A percentile compares a stretch with the other conserved stretches of the same genome.
These are phyloP conservation scores for Stereocaulon alpinum DNA, from an alignment of 495 filamentous ascomycete species.

Conservation along the genomic window DNA sequence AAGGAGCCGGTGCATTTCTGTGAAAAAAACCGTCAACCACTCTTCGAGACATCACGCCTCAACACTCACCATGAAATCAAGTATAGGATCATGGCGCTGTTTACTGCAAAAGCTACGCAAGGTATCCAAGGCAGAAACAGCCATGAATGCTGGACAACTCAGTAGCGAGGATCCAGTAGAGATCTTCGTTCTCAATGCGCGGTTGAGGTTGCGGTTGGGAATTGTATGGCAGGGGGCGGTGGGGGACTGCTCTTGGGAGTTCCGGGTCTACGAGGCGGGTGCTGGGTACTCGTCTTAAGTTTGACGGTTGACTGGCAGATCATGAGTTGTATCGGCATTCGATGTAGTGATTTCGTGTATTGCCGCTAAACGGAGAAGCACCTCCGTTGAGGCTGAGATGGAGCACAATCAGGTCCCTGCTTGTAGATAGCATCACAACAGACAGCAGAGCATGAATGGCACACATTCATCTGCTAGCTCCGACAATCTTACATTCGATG, in stretches of 20 bases:
- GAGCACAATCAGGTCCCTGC: not conserved
- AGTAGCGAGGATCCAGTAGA: not conserved
- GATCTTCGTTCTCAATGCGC: not conserved
- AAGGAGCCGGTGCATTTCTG: slow-evolving; percentile 1
- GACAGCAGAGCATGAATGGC: not conserved
- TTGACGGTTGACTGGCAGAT: too few relatives aligned
- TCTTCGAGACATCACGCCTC: not conserved
- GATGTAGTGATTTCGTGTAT: too few relatives aligned
- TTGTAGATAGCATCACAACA: too few relatives aligned
- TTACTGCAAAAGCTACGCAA: not conserved
- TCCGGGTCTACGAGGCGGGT: not conserved
- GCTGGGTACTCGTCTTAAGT: too few relatives aligned
- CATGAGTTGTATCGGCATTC: too few relatives aligned
- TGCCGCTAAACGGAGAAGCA: too few relatives aligned
- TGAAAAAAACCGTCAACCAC: not conserved
- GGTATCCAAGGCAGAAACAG: not conserved
- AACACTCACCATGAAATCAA: not conserved
- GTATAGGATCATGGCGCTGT: not conserved
- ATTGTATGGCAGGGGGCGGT: not conserved
- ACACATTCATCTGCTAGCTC: not conserved
- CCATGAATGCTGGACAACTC: not conserved
- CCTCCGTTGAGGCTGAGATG: too few relatives aligned
- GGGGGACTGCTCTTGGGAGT: not conserved
- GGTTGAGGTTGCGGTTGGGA: not conserved
- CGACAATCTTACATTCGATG: too few relatives aligned